A percentile compares a stretch with the other conserved stretches of the same genome.
phyloP scores from a whole-genome alignment of 805 yeast genomes.

The Candida lessepsii region DNA sequence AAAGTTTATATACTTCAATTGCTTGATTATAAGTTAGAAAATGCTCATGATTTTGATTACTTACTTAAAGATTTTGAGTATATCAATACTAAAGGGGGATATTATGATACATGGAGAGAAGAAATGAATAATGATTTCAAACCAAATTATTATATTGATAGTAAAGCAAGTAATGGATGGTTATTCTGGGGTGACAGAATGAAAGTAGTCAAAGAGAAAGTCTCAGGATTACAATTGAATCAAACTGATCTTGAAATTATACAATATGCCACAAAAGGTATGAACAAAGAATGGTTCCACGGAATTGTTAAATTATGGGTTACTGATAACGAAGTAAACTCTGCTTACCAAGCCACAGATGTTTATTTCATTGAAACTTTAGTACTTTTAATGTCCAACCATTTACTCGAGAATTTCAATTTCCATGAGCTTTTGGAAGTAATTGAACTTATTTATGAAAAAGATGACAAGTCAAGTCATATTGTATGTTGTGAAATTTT shows the following conservation, averaged over 20 bases:
- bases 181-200: conserved; percentile 68
- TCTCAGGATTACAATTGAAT: conserved; percentile 26
- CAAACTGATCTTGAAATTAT: conserved; percentile 43
- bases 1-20: conserved; percentile 46
- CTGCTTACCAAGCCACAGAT: conserved; percentile 63
- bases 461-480: conserved; percentile 73
- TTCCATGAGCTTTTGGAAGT: conserved; percentile 54
- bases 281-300: conserved; percentile 60
- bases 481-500: conserved; percentile 71
- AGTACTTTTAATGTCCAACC: conserved; percentile 48
- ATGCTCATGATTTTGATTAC: conserved; percentile 39
- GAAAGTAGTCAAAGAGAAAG: conserved; percentile 42
- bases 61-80: conserved; percentile 33
- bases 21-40: conserved; percentile 46
- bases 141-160: conserved; percentile 59
- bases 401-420: conserved; percentile 39
- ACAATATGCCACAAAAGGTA: conserved; percentile 37
- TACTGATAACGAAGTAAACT: conserved; percentile 66
- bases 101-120: conserved; percentile 39
- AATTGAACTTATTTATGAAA: conserved; percentile 50
- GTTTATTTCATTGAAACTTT: conserved; percentile 57
- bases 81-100: conserved; percentile 44
- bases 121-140: conserved; percentile 50
- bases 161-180: conserved; percentile 61
- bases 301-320: conserved; percentile 50